phyloP scores from a whole-genome alignment of 2,329 filamentous ascomycete genomes.

The Fusarium sp. region DNA sequence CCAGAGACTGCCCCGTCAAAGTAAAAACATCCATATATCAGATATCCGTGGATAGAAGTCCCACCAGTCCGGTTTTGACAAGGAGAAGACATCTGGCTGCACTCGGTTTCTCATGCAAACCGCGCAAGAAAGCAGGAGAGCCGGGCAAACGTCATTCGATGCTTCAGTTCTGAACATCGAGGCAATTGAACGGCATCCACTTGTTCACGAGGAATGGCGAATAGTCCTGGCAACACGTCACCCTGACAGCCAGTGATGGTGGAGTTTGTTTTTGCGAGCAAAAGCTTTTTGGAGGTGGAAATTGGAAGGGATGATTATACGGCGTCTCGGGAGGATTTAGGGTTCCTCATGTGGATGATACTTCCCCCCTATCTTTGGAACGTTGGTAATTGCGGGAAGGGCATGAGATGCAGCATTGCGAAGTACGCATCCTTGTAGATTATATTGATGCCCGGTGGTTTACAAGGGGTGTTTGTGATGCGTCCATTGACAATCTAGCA shows the following conservation, averaged over 20 bases:
- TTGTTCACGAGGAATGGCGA: constrained; percentile 5
- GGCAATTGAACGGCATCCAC: not conserved
- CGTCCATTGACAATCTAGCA: constrained; percentile 1
- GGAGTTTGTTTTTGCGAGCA: constrained; percentile 41
- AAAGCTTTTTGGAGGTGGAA: constrained; percentile 41
- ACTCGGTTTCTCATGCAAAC: not conserved
- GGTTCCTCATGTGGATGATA: constrained; percentile 39
- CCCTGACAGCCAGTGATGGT: constrained; percentile 28
- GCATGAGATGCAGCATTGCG: constrained; percentile 28
- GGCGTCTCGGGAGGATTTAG: constrained; percentile 42
- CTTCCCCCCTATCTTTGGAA: constrained; percentile 25
- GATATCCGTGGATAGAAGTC: constrained; percentile 46
- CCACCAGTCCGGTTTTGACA: constrained; percentile 34
- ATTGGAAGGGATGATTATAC: constrained; percentile 37
- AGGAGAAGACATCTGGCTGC: constrained; percentile 7
- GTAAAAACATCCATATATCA: constrained; percentile 52
- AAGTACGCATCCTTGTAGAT: constrained; percentile 32
- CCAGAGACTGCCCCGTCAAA: constrained; percentile 74
- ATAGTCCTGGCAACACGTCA: constrained; percentile 5
- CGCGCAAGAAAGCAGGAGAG: constrained; percentile 15
- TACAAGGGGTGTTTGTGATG: constrained; percentile 6
- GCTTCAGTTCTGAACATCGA: not conserved
- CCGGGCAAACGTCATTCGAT: not conserved
- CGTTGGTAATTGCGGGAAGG: constrained; percentile 36
- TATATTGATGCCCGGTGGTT: constrained; percentile 28